These are phyloP conservation scores for Solanum medicagineum DNA, from an alignment of 257 asterid species.

Conservation along the genomic window DNA sequence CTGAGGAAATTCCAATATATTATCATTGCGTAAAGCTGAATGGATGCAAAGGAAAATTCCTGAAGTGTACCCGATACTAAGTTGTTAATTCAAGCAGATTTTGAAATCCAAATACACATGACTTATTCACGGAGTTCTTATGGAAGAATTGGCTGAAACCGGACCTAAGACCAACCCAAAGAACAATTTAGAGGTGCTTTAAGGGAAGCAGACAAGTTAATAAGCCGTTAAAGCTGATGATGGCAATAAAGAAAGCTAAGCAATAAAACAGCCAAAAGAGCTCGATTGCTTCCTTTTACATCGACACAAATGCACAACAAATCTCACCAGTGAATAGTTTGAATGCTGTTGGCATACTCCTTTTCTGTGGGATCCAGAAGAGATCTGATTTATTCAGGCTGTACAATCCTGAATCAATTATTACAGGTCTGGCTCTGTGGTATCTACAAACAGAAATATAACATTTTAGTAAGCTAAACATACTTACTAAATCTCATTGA, in stretches of 20 bases:
- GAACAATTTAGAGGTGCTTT: neutral
- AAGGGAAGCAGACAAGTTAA: neutral
- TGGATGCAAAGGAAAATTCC: neutral
- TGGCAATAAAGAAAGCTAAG: neutral
- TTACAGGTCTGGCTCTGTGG: conserved; percentile 64
- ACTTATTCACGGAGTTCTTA: neutral
- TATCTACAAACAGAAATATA: conserved; percentile 17
- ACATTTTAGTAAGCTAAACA: neutral
- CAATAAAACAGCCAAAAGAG: neutral
- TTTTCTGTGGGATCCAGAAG: conserved; percentile 44
- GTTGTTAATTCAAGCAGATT: neutral
- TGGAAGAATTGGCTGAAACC: neutral
- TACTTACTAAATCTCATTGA: neutral
- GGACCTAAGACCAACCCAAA: neutral
- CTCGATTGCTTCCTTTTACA: neutral
- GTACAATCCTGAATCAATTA: conserved; percentile 70
- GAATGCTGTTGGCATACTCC: conserved; percentile 55
- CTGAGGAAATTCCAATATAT: neutral
- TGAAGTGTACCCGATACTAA: neutral
- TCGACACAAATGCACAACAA: neutral
- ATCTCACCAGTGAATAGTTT: conserved; percentile 58
- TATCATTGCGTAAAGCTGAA: neutral
- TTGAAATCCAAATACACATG: neutral
- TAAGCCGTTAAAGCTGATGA: neutral
- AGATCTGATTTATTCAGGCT: conserved; percentile 52